Conservation (phyloP, 345 rosid genomes). For the Syzygium jambos region DNA sequence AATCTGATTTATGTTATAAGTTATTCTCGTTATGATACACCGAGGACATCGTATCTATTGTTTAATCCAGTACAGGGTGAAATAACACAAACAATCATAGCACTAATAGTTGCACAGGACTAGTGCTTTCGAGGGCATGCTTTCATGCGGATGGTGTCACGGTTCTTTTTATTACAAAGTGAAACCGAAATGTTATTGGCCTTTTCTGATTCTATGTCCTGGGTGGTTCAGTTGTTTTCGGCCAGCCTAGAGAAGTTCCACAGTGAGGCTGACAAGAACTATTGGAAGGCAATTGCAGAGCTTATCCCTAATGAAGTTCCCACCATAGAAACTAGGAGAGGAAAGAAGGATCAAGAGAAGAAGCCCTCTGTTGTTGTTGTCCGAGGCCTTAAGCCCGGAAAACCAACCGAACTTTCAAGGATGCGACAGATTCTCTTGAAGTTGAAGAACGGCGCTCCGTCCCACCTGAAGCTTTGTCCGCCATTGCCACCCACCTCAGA, state of each 20-base stretch:
- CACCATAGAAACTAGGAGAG: constrained; percentile 45
- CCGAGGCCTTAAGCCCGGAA: constrained; percentile 77
- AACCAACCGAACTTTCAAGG: constrained; percentile 18
- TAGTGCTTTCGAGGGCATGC: neutral
- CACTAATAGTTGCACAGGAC: neutral
- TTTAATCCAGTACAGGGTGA: neutral
- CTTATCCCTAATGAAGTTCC: constrained; percentile 79
- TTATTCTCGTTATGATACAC: neutral
- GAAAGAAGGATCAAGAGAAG: constrained; percentile 64
- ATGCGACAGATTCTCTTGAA: neutral
- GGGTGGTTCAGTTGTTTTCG: constrained; percentile 18
- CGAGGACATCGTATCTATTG: neutral
- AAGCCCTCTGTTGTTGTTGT: constrained; percentile 44
- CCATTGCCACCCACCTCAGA: neutral
- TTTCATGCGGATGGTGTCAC: neutral
- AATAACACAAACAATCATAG: neutral
- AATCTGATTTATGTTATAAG: neutral
- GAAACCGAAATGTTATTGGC: neutral
- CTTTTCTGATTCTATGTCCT: neutral
- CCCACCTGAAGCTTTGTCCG: neutral
- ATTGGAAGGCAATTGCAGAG: constrained; percentile 79
- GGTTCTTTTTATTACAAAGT: neutral
- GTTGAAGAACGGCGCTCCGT: neutral
- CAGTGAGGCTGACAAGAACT: constrained; percentile 52
- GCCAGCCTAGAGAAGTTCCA: constrained; percentile 54